Base-by-base conservation (phyloP, 2,329 filamentous ascomycete genomes). In the Zarea fungicola region DNA sequence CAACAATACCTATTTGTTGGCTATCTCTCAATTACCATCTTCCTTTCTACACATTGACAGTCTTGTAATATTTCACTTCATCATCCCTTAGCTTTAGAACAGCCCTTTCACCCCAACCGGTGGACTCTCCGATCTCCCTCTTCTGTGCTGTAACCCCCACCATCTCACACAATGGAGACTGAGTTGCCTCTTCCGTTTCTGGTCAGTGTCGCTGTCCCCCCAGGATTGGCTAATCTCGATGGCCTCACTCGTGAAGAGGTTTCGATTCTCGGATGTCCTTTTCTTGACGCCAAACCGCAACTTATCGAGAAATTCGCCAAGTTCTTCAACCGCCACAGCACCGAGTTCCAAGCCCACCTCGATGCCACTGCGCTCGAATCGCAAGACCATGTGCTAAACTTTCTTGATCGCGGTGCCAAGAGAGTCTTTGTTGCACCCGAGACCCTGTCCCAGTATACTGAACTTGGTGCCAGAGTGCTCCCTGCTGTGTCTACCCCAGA, bases 391-490 rank as follows among this genome's bases (percentile, higher is more conserved):
- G 74, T 97, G 29, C 71, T 92, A 47, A 79, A 86, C 40, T 76
- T 97, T 29, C 81, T 99, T 49, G 88, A 99, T 65, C 80, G 83
- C 55, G 93, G 93, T 52, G 89, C 90, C 6, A 80, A 83, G 45
- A 93, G 85, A 64, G 85, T 93, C 54, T 93, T 97, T 65, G 87
- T 96, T 43, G 78, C 78, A 16, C 78, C 83, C 41, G 76, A 83
- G 49, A 85, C 89, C 63, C 72, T 95, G 46, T 72, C 74, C 8
- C 69, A 75, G 44, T 78, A 79, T 51, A 66, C 73, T 41, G 73
- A 77, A 54, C 81, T 80, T 54, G 78, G 76, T 36, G 69, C 74
- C 36, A 73, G 82, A 50, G 74, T 84, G 22, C 71, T 78, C 18
- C 76, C 79, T 2, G 68, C 71, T 19, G 70, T 79, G 11, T 67